These are phyloP conservation scores for Microdochium bolleyi DNA, from an alignment of 2,329 filamentous ascomycete species.

Conservation along the genomic window DNA sequence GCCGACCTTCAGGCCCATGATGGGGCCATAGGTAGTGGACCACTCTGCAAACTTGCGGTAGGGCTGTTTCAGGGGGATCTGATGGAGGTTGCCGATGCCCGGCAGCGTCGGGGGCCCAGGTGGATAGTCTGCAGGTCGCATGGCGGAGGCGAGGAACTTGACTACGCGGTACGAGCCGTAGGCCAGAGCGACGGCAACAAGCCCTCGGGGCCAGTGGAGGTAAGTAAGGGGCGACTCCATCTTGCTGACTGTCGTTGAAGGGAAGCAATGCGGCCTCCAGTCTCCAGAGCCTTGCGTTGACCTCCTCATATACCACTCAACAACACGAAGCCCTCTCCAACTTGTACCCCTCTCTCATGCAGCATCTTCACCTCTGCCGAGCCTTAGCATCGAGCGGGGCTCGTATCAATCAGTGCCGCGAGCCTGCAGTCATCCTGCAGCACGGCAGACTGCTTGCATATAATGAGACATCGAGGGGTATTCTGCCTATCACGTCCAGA, in stretches of 20 bases:
- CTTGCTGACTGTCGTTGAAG: not conserved
- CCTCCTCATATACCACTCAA: too few relatives aligned
- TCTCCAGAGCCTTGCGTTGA: too few relatives aligned
- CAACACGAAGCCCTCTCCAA: too few relatives aligned
- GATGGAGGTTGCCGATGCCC: not conserved
- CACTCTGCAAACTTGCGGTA: not conserved
- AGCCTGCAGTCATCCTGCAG: too few relatives aligned
- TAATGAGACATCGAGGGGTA: too few relatives aligned
- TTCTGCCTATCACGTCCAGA: too few relatives aligned
- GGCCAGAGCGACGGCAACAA: not conserved
- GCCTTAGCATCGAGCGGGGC: too few relatives aligned
- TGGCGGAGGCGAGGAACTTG: constrained; percentile 1
- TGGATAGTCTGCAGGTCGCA: not conserved
- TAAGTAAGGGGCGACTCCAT: not conserved
- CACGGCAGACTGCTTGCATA: too few relatives aligned
- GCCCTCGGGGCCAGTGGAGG: not conserved
- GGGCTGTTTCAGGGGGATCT: not conserved
- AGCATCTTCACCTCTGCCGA: too few relatives aligned
- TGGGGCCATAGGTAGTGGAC: not conserved
- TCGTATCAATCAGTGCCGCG: too few relatives aligned
- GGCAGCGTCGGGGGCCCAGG: not conserved
- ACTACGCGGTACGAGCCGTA: not conserved
- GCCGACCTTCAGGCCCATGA: constrained; percentile 7
- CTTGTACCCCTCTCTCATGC: too few relatives aligned
- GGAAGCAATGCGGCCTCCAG: too few relatives aligned